These are phyloP conservation scores for Fraxinus velutina DNA, from an alignment of 305 asterid genomes.

Conservation along the genomic window DNA sequence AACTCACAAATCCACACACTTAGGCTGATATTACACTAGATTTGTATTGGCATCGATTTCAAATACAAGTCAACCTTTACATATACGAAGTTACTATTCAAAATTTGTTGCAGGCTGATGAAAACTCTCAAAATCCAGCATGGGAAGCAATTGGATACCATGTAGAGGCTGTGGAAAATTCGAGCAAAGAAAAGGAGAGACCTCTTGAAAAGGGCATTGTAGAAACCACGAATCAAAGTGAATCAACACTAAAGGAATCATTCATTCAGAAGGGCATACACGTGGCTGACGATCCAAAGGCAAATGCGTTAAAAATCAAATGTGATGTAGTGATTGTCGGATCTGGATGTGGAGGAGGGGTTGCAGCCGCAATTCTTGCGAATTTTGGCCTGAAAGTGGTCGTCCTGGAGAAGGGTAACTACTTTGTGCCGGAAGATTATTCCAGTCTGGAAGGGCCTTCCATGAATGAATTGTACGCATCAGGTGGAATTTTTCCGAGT, in stretches of 20 bases:
- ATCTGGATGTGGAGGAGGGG: slow-evolving; percentile 92
- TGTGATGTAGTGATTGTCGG: slow-evolving; percentile 91
- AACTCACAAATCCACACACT: not conserved
- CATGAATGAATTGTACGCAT: slow-evolving; percentile 51
- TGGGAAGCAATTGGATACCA: slow-evolving; percentile 78
- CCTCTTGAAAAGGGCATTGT: slow-evolving; percentile 73
- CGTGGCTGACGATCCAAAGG: slow-evolving; percentile 36
- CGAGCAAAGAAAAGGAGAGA: slow-evolving; percentile 31
- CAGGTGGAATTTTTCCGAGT: slow-evolving; percentile 62
- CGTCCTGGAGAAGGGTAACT: slow-evolving; percentile 79
- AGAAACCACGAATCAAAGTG: slow-evolving; percentile 48
- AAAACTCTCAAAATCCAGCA: slow-evolving; percentile 52
- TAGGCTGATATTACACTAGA: not conserved
- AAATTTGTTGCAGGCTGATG: slow-evolving; percentile 54
- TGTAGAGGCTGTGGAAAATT: slow-evolving; percentile 34
- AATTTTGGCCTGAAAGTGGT: slow-evolving; percentile 70
- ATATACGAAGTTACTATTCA: not conserved
- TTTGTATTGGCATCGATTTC: not conserved
- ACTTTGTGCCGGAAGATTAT: slow-evolving; percentile 67
- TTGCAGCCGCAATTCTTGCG: slow-evolving; percentile 78
- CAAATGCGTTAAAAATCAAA: slow-evolving; percentile 30
- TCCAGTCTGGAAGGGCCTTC: slow-evolving; percentile 87
- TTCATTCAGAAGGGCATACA: slow-evolving; percentile 49
- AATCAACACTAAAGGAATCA: slow-evolving; percentile 49
- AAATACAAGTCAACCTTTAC: not conserved